Conservation (phyloP, 2,329 filamentous ascomycete species). For the Amauroascus verrucosus region DNA sequence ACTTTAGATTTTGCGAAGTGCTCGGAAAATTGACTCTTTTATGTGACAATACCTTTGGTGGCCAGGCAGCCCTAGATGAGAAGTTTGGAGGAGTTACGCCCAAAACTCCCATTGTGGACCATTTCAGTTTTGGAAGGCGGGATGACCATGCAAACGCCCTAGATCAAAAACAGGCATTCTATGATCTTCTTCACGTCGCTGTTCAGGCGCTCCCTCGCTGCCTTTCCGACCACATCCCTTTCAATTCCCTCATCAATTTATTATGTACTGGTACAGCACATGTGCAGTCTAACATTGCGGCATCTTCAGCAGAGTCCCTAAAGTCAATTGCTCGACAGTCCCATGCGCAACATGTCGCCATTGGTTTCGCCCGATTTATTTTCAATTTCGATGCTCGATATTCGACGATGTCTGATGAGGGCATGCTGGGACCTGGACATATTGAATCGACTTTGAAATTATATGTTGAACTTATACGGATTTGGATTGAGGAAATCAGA, state of each 20-base stretch:
- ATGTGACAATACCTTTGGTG: conserved; percentile 93
- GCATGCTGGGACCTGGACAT: conserved; percentile 85
- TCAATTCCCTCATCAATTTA: conserved; percentile 87
- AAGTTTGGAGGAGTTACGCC: conserved; percentile 80
- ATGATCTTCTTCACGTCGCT: conserved; percentile 87
- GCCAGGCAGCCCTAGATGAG: conserved; percentile 88
- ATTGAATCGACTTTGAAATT: conserved; percentile 88
- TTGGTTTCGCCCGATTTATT: conserved; percentile 93
- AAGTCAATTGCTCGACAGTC: conserved; percentile 92
- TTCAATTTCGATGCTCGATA: conserved; percentile 98
- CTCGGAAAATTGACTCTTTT: conserved; percentile 91
- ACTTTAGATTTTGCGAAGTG: conserved; percentile 86
- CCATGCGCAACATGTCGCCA: conserved; percentile 89
- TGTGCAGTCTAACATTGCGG: conserved; percentile 82
- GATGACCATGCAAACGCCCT: conserved; percentile 64
- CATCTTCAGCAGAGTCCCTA: conserved; percentile 80
- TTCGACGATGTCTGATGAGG: conserved; percentile 94
- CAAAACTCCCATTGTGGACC: conserved; percentile 89
- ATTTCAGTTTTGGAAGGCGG: conserved; percentile 77
- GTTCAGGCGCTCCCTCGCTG: conserved; percentile 94
- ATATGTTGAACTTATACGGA: conserved; percentile 85
- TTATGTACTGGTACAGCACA: conserved; percentile 95
- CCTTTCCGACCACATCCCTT: conserved; percentile 77
- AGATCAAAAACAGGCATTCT: conserved; percentile 89
- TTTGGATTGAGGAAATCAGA: conserved; percentile 96